phyloP scores from a whole-genome alignment of 2,329 filamentous ascomycete genomes.

The Cercospora sp. region DNA sequence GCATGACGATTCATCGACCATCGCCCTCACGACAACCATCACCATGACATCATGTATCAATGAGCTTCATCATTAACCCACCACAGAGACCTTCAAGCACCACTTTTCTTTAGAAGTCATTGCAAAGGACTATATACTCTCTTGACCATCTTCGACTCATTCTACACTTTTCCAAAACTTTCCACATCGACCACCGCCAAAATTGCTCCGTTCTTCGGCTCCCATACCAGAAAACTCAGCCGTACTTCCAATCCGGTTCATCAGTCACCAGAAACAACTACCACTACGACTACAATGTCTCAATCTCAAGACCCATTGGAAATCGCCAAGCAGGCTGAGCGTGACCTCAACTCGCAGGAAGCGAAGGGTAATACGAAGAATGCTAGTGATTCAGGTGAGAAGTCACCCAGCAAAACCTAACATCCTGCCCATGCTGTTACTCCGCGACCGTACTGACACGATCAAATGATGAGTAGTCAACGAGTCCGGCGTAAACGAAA shows the following conservation, averaged over 20 bases:
- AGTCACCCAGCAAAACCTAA: background rate
- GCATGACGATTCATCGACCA: conserved; percentile 10
- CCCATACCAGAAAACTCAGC: conserved; percentile 1
- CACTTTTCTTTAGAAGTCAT: background rate
- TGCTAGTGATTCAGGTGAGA: conserved; percentile 24
- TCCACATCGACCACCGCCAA: background rate
- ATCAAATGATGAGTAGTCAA: conserved; percentile 26
- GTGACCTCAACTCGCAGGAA: conserved; percentile 49
- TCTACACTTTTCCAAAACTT: background rate
- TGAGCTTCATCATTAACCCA: conserved; percentile 5
- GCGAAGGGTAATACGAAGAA: conserved; percentile 32
- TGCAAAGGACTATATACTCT: background rate
- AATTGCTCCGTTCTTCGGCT: conserved; percentile 10
- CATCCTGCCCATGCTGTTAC: no score
- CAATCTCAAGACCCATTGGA: conserved; percentile 47
- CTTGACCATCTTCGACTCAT: background rate
- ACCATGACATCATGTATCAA: conserved; percentile 8
- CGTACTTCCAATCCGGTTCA: background rate
- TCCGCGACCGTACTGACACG: no score
- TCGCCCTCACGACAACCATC: conserved; percentile 8
- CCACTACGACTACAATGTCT: conserved; percentile 43
- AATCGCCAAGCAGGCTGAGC: conserved; percentile 51
- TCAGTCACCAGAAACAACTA: conserved; percentile 9
- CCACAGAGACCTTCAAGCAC: background rate
- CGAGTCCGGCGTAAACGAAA: conserved; percentile 52